Evolutionary conservation across 176 grass and related monocot species (phyloP).

Genomic region (Eleusine indica): DNA sequence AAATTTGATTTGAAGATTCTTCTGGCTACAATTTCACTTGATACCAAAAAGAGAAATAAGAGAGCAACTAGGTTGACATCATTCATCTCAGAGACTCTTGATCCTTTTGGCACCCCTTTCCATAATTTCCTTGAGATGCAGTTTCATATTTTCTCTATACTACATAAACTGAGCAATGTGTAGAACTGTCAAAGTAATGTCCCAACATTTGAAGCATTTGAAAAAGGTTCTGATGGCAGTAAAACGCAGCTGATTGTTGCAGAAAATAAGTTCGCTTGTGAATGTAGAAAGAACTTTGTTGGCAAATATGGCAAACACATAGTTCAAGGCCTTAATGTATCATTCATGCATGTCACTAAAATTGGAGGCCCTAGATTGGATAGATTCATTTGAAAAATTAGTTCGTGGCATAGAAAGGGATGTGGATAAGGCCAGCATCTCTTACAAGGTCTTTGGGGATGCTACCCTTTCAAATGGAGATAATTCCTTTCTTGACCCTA

Average conservation of each 20-base stretch:
- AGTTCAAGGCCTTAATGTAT: conserved; percentile 56
- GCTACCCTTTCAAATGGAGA: conserved; percentile 47
- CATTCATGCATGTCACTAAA: conserved; percentile 72
- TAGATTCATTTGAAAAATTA: conserved; percentile 52
- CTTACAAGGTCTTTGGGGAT: not conserved
- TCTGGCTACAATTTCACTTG: conserved; percentile 57
- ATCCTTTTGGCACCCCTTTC: conserved; percentile 73
- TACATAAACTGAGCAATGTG: conserved; percentile 69
- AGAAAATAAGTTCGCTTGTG: conserved; percentile 39
- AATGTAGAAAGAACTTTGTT: conserved; percentile 60
- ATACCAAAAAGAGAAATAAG: conserved; percentile 53
- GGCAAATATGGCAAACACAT: conserved; percentile 64
- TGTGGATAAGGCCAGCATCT: not conserved
- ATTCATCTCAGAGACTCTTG: conserved; percentile 73
- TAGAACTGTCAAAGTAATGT: conserved; percentile 76
- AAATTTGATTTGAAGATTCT: conserved; percentile 92
- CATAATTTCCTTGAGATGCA: conserved; percentile 76
- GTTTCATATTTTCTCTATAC: conserved; percentile 75
- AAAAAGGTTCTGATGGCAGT: conserved; percentile 33
- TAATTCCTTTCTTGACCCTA: too few relatives aligned
- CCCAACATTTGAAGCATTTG: conserved; percentile 46
- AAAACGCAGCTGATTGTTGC: conserved; percentile 33
- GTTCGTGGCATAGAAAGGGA: conserved; percentile 54
- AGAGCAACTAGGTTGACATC: conserved; percentile 64
- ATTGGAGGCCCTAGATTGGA: conserved; percentile 85